Evolutionary conservation across 2,329 filamentous ascomycete species (phyloP).

Genomic region (Chaetomiaceae sp.): DNA sequence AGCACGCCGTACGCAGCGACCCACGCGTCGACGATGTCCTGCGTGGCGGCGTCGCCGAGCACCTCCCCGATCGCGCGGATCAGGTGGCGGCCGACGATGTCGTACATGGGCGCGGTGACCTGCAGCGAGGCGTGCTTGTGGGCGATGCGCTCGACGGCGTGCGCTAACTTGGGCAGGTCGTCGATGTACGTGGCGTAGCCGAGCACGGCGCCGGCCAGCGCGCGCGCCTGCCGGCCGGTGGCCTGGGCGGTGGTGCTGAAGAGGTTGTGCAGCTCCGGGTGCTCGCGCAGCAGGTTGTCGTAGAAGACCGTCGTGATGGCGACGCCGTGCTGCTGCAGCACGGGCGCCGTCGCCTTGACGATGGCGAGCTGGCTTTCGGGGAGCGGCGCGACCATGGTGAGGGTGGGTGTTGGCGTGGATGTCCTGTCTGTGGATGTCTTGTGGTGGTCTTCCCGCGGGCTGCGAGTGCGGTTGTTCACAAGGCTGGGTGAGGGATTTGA

Average conservation of each 20-base stretch:
- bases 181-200: conserved; percentile 68
- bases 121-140: conserved; percentile 69
- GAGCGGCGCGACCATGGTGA: conserved; percentile 34
- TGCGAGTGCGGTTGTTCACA: neutral
- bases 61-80: conserved; percentile 62
- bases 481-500: neutral
- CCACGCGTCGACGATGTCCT: conserved; percentile 64
- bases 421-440: neutral
- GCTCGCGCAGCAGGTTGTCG: conserved; percentile 56
- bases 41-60: conserved; percentile 59
- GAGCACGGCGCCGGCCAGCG: conserved; percentile 58
- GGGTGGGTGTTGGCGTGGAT: neutral
- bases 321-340: conserved; percentile 61
- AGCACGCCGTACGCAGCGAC: conserved; percentile 65
- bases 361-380: conserved; percentile 59
- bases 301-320: conserved; percentile 67
- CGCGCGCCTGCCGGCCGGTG: conserved; percentile 54
- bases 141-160: conserved; percentile 51
- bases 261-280: conserved; percentile 60
- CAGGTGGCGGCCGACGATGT: conserved; percentile 63
- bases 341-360: conserved; percentile 71
- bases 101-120: conserved; percentile 63
- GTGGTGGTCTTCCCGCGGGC: neutral
- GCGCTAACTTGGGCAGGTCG: conserved; percentile 47
- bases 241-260: conserved; percentile 64